phyloP scores from a whole-genome alignment of 78 protist species.

The Dictyostelium intermedium region DNA sequence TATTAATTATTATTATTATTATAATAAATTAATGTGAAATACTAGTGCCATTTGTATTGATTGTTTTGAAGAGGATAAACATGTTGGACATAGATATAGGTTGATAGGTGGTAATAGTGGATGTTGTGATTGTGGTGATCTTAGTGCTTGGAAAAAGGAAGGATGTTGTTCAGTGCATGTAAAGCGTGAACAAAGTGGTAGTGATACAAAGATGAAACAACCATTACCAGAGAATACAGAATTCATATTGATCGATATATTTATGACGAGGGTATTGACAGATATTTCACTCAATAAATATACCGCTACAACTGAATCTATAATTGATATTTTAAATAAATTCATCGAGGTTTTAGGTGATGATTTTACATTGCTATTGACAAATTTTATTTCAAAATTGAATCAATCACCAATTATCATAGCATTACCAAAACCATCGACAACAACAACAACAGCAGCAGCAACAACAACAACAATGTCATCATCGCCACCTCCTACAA shows the following conservation, averaged over 20 bases:
- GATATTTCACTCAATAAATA: background rate
- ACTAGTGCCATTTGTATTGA: conserved; percentile 41
- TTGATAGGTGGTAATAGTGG: conserved; percentile 2
- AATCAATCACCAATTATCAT: background rate
- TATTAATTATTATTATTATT: background rate
- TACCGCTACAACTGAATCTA: background rate
- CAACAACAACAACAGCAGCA: background rate
- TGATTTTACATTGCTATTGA: background rate
- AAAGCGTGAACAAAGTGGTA: background rate
- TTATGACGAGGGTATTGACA: background rate
- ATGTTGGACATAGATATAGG: conserved; percentile 32
- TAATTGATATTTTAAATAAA: background rate
- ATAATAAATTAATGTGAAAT: background rate
- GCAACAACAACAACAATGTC: background rate
- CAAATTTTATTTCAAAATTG: background rate
- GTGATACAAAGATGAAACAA: background rate
- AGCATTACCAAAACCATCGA: background rate
- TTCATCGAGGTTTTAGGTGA: conserved; percentile 25
- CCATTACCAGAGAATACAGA: background rate
- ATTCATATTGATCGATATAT: background rate
- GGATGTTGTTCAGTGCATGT: conserved; percentile 29
- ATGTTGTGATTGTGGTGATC: conserved; percentile 68
- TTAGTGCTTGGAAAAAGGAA: conserved; percentile 39
- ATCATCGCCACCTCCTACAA: background rate
- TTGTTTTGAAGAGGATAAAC: conserved; percentile 23